Conservation (phyloP, 75 land plant genomes). For the Pseudotsuga menziesii region DNA sequence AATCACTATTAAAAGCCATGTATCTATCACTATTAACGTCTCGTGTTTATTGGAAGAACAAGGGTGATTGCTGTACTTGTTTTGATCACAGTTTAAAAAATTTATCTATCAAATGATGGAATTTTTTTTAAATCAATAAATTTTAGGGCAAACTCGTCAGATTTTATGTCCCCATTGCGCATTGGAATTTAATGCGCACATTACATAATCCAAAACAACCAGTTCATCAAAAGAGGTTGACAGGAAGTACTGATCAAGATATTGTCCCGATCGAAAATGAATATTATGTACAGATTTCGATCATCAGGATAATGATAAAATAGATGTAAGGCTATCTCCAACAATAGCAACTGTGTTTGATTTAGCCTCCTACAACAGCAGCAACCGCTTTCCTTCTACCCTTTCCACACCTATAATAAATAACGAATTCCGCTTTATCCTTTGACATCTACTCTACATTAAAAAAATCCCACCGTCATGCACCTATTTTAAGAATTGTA, state of each 20-base stretch:
- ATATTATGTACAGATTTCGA: conserved; percentile 1
- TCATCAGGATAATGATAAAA: neutral
- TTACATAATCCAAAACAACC: neutral
- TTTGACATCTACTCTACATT: neutral
- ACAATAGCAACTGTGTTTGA: neutral
- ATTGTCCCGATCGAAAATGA: neutral
- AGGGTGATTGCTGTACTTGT: too few relatives aligned
- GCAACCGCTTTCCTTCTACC: neutral
- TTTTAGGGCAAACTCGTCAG: neutral
- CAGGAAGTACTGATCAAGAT: neutral
- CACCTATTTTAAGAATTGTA: neutral
- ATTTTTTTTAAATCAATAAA: too few relatives aligned
- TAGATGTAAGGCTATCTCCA: neutral
- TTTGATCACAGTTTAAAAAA: too few relatives aligned
- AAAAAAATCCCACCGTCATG: neutral
- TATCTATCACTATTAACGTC: too few relatives aligned
- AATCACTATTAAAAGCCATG: too few relatives aligned
- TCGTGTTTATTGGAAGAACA: too few relatives aligned
- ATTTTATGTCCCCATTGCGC: neutral
- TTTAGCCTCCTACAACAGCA: neutral
- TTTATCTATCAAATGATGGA: too few relatives aligned
- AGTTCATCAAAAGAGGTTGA: neutral
- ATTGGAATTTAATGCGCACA: neutral
- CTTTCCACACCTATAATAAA: neutral
- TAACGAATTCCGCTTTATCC: neutral